These are phyloP conservation scores for Ballota nigra DNA, from an alignment of 257 asterid species.

Conservation along the genomic window DNA sequence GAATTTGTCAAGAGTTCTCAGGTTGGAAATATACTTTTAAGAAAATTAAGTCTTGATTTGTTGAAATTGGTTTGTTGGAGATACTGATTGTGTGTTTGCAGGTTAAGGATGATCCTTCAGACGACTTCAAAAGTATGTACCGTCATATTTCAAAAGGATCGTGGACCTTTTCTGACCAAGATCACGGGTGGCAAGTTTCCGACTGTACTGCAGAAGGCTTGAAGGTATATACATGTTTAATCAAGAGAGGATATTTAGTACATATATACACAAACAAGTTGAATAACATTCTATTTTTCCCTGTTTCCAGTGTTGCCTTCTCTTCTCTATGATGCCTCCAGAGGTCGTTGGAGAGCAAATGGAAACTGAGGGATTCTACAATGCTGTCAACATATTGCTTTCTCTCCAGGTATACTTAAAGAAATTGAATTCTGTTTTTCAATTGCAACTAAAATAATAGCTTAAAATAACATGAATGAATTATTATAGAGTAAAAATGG, in stretches of 20 bases:
- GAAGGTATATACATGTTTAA: slow-evolving; percentile 48
- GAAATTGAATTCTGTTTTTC: not conserved
- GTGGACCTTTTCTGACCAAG: slow-evolving; percentile 96
- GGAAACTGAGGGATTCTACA: slow-evolving; percentile 60
- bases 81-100: slow-evolving; percentile 22
- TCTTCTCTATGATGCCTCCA: slow-evolving; percentile 74
- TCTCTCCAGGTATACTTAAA: slow-evolving; percentile 58
- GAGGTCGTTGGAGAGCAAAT: slow-evolving; percentile 69
- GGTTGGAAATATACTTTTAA: slow-evolving; percentile 32
- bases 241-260: not conserved
- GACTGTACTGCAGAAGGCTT: slow-evolving; percentile 95
- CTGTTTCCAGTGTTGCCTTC: slow-evolving; percentile 64
- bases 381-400: slow-evolving; percentile 71
- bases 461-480: not conserved
- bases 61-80: not conserved
- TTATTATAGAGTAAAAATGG: slow-evolving; percentile 79
- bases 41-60: not conserved
- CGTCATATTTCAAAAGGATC: slow-evolving; percentile 89
- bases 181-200: slow-evolving; percentile 98
- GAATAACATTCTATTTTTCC: not conserved
- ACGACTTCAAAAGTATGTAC: slow-evolving; percentile 71
- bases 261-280: not conserved
- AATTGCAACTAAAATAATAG: not conserved
- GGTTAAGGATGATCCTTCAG: slow-evolving; percentile 83
- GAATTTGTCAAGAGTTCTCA: slow-evolving; percentile 73